Evolutionary conservation across 2,329 filamentous ascomycete genomes (phyloP), one percentile per base, ranked within the genome.

Genomic region (Fusarium scirpi): DNA sequence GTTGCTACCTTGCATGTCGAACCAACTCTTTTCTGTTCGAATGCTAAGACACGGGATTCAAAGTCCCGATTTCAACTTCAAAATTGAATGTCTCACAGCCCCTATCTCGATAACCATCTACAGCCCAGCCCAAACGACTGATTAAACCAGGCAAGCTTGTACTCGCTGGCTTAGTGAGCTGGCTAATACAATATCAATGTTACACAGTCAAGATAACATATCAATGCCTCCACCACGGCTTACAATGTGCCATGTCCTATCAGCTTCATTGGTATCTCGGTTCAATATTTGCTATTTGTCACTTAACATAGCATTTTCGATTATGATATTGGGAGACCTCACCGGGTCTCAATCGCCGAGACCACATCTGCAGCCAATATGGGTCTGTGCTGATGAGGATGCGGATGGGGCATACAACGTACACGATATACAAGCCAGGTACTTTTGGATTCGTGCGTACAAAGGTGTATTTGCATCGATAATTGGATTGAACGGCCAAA

Each of bases 311-410:
- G 15, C 24, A 63, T 58, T 38, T 44, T 29, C 20, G 16, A 57
- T 63, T 25, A 52, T 53, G 48, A 58, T 34, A 48, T 20, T 47
- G 46, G 53, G 51, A 25, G 49, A 62, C 71, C 65, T 60, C 65
- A 69, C 71, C 18, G 27, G 27, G 27, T 27, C 27, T 27, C 27
- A 27, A 27, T 27, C 27, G 27, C 27, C 27, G 69, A 68, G 71
- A 70, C 66, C 53, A 40, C 65, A 56, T 71, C 59, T 71, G 69
- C 61, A 56, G 68, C 51, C 58, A 62, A 66, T 60, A 72, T 70
- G 63, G 63, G 65, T 61, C 52, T 68, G 12, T 38, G 41, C 61
- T 53, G 57, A 15, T 43, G 58, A 40, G 22, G 11, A 62, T 70
- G 57, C 10, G 18, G 34, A 38, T n/a, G 34, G 4, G 62, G 40